Conservation (phyloP, 192 early-diverging fungal species). For the Lobosporangium transversale region DNA sequence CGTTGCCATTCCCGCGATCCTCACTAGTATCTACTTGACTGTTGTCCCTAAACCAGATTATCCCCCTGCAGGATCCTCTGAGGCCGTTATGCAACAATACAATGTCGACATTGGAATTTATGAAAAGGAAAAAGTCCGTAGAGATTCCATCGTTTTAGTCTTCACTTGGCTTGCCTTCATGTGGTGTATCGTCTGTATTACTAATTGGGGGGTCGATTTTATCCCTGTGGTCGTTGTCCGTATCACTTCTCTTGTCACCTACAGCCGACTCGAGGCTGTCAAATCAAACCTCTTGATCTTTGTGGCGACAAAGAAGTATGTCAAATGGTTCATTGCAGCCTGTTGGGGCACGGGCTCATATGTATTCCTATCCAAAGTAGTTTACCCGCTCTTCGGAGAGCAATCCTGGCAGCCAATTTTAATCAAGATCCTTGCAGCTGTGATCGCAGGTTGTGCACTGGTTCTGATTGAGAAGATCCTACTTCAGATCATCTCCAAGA, state of each 20-base stretch:
- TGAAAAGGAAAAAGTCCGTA: slow-evolving; percentile 50
- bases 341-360: slow-evolving; percentile 62
- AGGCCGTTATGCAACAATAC: slow-evolving; percentile 1
- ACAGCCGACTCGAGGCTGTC: slow-evolving; percentile 57
- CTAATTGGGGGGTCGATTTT: slow-evolving; percentile 59
- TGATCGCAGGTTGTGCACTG: slow-evolving; percentile 61
- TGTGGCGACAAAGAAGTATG: slow-evolving; percentile 62
- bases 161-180: slow-evolving; percentile 62
- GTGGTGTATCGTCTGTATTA: slow-evolving; percentile 49
- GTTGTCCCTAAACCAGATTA: slow-evolving; percentile 26
- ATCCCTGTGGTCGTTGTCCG: slow-evolving; percentile 63
- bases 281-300: slow-evolving; percentile 66
- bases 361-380: slow-evolving; percentile 61
- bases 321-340: slow-evolving; percentile 65
- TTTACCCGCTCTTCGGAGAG: slow-evolving; percentile 52
- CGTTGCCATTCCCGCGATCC: slow-evolving; percentile 61
- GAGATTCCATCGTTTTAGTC: slow-evolving; percentile 60
- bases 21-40: slow-evolving; percentile 55
- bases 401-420: slow-evolving; percentile 61
- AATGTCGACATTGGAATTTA: not conserved
- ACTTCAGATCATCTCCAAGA: slow-evolving; percentile 70
- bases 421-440: slow-evolving; percentile 62
- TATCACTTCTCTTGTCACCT: slow-evolving; percentile 56
- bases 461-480: slow-evolving; percentile 69
- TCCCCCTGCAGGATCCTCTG: slow-evolving; percentile 23